These are phyloP conservation scores for Kwoniella botswanensis DNA, from an alignment of 768 basidiomycete species.

Conservation along the genomic window DNA sequence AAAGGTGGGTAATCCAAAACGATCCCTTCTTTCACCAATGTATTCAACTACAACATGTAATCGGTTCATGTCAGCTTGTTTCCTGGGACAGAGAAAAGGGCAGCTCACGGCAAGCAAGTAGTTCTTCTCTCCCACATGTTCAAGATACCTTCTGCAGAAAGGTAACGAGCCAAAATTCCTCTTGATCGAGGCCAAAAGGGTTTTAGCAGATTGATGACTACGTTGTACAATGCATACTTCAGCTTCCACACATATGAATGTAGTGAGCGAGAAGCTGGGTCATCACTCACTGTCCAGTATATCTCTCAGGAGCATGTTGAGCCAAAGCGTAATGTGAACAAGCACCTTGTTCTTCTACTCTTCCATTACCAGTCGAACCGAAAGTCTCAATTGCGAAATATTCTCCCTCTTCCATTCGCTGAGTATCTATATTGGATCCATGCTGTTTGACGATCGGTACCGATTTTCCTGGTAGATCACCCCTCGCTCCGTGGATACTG, in stretches of 20 bases:
- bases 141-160: constrained; percentile 93
- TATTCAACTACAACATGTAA: constrained; percentile 69
- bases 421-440: constrained; percentile 68
- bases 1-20: constrained; percentile 93
- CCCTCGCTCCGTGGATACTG: constrained; percentile 76
- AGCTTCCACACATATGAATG: neutral
- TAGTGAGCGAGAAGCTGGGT: no score
- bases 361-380: constrained; percentile 91
- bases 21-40: constrained; percentile 83
- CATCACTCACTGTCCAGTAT: constrained; percentile 68
- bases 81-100: neutral
- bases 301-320: constrained; percentile 44
- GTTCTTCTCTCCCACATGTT: constrained; percentile 87
- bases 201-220: constrained; percentile 84
- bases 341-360: constrained; percentile 85
- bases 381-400: constrained; percentile 99
- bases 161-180: constrained; percentile 93
- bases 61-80: constrained; percentile 3
- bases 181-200: constrained; percentile 82
- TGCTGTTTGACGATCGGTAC: constrained; percentile 82
- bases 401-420: constrained; percentile 99
- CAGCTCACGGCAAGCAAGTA: constrained; percentile 79
- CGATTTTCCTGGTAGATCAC: constrained; percentile 68
- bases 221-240: constrained; percentile 12
- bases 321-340: constrained; percentile 84